A percentile compares a stretch with the other conserved stretches of the same genome.
These are phyloP conservation scores for Irpex sp. DNA, from an alignment of 1,284 basidiomycete species.

Conservation along the genomic window DNA sequence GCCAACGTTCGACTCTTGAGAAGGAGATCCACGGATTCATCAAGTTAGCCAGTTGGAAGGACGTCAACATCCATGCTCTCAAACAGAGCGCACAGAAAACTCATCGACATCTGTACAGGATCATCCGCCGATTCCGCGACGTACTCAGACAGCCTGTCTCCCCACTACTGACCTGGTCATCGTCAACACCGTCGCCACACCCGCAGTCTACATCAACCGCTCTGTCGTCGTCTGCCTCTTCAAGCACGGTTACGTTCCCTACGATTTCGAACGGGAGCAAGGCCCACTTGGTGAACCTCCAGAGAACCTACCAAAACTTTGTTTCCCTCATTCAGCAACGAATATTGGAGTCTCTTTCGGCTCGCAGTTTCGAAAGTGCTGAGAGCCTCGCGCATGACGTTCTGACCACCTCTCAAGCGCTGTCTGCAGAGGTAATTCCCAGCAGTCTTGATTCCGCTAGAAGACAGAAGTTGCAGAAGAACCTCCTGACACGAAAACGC, in stretches of 20 bases:
- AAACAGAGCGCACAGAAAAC: constrained; percentile 90
- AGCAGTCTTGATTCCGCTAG: constrained; percentile 48
- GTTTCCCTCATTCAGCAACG: constrained; percentile 36
- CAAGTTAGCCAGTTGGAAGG: constrained; percentile 97
- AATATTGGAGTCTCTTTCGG: constrained; percentile 41
- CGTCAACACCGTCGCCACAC: constrained; percentile 30
- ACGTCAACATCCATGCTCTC: constrained; percentile 93
- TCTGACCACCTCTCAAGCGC: constrained; percentile 61
- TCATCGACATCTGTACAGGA: constrained; percentile 90
- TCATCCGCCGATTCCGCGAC: constrained; percentile 90
- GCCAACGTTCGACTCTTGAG: constrained; percentile 68
- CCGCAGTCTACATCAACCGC: background rate
- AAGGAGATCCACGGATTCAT: constrained; percentile 84
- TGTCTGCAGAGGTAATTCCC: constrained; percentile 56
- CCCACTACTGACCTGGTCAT: constrained; percentile 34
- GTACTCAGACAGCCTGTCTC: constrained; percentile 74
- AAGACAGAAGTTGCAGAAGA: constrained; percentile 74
- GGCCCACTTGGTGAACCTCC: constrained; percentile 39
- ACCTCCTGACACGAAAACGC: constrained; percentile 78
- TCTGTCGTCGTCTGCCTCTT: background rate
- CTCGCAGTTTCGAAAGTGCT: constrained; percentile 36
- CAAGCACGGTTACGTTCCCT: constrained; percentile 10
- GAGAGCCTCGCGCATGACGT: constrained; percentile 76
- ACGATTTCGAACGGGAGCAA: constrained; percentile 9
- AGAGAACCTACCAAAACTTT: constrained; percentile 48